Evolutionary conservation across 2,329 filamentous ascomycete species (phyloP).

Genomic region (Tolypocladium tundrense): DNA sequence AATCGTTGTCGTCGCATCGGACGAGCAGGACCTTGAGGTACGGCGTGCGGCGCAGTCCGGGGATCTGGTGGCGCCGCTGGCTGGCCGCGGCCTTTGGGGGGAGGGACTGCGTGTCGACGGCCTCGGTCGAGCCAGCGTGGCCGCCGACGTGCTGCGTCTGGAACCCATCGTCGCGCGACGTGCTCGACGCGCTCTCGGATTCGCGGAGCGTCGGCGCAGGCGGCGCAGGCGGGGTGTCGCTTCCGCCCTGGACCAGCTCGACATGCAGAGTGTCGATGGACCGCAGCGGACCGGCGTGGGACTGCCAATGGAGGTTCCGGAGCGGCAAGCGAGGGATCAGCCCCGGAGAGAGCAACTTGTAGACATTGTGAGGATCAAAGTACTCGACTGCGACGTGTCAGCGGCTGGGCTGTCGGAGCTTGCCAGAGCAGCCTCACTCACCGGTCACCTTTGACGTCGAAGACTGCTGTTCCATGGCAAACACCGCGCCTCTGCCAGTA

Average conservation of each 20-base stretch:
- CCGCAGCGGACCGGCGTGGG: slow-evolving; percentile 77
- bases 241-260: slow-evolving; percentile 62
- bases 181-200: slow-evolving; percentile 21
- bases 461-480: slow-evolving; percentile 53
- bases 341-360: slow-evolving; percentile 68
- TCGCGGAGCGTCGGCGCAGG: slow-evolving; percentile 19
- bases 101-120: slow-evolving; percentile 22
- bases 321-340: slow-evolving; percentile 73
- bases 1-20: slow-evolving; percentile 90
- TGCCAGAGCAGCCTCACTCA: slow-evolving; percentile 21
- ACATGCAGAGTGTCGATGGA: slow-evolving; percentile 91
- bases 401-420: not conserved
- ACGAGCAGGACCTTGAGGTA: slow-evolving; percentile 87
- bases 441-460: slow-evolving; percentile 71
- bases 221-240: slow-evolving; percentile 30
- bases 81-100: slow-evolving; percentile 21
- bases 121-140: slow-evolving; percentile 25
- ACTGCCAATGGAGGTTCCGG: slow-evolving; percentile 94
- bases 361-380: slow-evolving; percentile 84
- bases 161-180: slow-evolving; percentile 45
- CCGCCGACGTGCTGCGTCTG: slow-evolving; percentile 44
- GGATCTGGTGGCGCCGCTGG: slow-evolving; percentile 78
- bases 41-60: slow-evolving; percentile 81
- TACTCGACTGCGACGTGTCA: slow-evolving; percentile 63
- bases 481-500: slow-evolving; percentile 13